phyloP scores from a whole-genome alignment of 169 alveolate genomes.

The Amoebophrya sp. region DNA sequence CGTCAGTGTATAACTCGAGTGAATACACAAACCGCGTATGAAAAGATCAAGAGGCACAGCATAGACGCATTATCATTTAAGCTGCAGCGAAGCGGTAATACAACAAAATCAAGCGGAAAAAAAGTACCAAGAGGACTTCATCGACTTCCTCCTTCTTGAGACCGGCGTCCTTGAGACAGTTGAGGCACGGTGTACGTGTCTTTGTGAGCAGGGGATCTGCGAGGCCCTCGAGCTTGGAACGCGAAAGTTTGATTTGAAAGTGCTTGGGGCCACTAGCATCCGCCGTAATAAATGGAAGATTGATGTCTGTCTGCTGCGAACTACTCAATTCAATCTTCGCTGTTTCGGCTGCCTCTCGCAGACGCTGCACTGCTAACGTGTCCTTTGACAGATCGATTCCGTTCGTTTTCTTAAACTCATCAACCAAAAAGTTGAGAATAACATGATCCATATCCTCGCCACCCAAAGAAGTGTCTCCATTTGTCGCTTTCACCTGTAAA shows the following conservation, averaged over 20 bases:
- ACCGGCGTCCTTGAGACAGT: conserved; percentile 88
- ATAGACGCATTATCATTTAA: too few relatives aligned
- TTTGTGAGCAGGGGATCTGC: conserved; percentile 51
- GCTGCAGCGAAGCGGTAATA: too few relatives aligned
- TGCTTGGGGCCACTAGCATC: conserved; percentile 96
- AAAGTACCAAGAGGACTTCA: conserved; percentile 74
- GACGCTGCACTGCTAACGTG: conserved; percentile 91
- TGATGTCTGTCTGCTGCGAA: conserved; percentile 86
- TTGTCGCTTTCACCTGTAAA: conserved; percentile 83
- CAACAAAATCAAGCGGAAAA: background rate
- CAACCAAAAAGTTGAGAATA: conserved; percentile 80
- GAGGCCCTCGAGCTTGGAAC: conserved; percentile 88
- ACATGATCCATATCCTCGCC: conserved; percentile 98
- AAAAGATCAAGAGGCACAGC: too few relatives aligned
- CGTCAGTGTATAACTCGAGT: too few relatives aligned
- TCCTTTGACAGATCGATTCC: conserved; percentile 92
- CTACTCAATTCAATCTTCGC: conserved; percentile 95
- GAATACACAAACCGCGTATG: too few relatives aligned
- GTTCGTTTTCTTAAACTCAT: conserved; percentile 88
- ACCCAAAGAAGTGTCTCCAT: conserved; percentile 97
- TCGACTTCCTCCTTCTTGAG: conserved; percentile 77
- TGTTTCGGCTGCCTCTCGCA: conserved; percentile 96
- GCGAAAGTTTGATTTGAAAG: conserved; percentile 84
- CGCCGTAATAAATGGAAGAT: conserved; percentile 95
- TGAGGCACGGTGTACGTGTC: conserved; percentile 88